Base-by-base conservation (phyloP, 805 yeast genomes). In the Saccharomycopsis capsularis region DNA sequence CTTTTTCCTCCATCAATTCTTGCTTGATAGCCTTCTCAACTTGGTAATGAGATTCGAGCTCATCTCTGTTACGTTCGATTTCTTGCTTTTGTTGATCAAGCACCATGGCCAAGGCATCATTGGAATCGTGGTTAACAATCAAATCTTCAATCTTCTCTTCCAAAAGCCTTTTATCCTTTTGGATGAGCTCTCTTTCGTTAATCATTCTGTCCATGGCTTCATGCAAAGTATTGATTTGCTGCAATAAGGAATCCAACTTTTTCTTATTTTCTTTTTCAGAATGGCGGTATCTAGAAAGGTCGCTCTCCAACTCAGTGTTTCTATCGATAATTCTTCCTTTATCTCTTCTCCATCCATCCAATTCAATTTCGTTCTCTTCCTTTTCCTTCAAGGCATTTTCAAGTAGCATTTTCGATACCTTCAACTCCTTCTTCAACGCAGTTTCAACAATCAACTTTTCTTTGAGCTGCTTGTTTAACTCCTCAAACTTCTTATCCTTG, bases 371-470 rank as follows among this genome's bases (percentile, higher is more conserved):
- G 44, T 72, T 57, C 4, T 67, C 59, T 18, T 72, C 69, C 13
- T 68, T 65, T 43, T 70, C 74, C n/a, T 65, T 67, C 32, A 70
- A 64, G n/a, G 76, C 61, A 6, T 76, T 74, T 52, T 81, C 87
- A 40, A 79, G 64, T 52, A 81, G 82, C 54, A 80, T 73, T 39
- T 73, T 76, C 24, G 82, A 64, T 35, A 76, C 76, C 46, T 85
- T 82, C 55, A 81, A 68, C 41, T 76, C 81, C 55, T 81, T 83
- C 51, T 81, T 76, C 47, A 83, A 62, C 27, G 75, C 78, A 1
- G 87, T 79, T 61, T 87, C 95, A 35, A 70, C 71, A 56, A 80
- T 79, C 65, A 80, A 68, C 54, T 77, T 73, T 47, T 69, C 67
- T 34, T 73, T 69, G 35, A 86, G 60, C 42, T 79, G 80, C 32